Conservation (phyloP, 164 flowering plant species). For the Vitis labrusca region DNA sequence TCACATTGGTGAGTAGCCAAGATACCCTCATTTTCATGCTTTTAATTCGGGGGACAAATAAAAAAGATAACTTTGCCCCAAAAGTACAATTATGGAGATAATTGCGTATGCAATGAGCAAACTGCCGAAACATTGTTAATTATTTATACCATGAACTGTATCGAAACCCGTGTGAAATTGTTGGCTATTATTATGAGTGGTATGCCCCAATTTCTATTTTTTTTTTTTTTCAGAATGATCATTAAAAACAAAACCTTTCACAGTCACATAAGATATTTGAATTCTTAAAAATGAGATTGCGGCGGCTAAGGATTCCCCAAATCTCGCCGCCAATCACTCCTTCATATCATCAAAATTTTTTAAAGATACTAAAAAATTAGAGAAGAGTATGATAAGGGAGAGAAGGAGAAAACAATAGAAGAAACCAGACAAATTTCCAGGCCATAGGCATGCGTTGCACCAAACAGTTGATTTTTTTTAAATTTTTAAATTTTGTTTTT, state of each 20-base stretch:
- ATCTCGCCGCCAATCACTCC: conserved; percentile 55
- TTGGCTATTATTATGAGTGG: neutral
- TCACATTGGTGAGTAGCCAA: no score
- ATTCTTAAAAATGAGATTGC: conserved; percentile 13
- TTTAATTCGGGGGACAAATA: neutral
- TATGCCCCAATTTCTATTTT: no score
- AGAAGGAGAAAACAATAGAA: neutral
- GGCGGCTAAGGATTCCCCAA: conserved; percentile 47
- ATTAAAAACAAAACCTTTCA: neutral
- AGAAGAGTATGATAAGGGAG: neutral
- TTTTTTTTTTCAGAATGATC: neutral
- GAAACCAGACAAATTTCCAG: neutral
- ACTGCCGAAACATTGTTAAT: no score
- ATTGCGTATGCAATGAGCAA: no score
- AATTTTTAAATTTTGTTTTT: no score
- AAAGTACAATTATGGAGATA: neutral
- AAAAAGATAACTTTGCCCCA: neutral
- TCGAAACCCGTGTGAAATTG: neutral
- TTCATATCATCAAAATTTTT: neutral
- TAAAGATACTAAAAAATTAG: neutral
- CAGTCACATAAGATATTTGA: neutral
- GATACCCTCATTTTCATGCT: neutral
- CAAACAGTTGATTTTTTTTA: neutral
- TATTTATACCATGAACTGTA: neutral
- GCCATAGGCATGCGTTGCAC: neutral